Base-by-base conservation (phyloP, 1,139 yeast genomes). In the Citeromyces siamensis region DNA sequence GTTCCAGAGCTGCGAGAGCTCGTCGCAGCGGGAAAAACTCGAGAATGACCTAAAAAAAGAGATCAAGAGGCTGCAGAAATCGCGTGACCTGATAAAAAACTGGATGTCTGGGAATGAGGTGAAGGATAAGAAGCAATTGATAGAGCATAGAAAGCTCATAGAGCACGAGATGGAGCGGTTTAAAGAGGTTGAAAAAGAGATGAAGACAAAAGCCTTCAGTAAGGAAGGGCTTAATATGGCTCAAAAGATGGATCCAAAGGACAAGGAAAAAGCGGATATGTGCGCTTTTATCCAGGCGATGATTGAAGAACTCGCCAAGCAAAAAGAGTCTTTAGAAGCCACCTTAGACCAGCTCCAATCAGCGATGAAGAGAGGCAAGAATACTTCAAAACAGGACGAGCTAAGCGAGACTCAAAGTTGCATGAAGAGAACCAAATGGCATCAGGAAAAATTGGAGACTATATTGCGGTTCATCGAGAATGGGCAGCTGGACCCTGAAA, bases 151-250 rank as follows among this genome's bases (percentile, higher is more conserved):
- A 39, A 71, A 78, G 47, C 64, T 77, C 46, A 90, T 93, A 47
- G 96, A 93, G 57, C 74, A 74, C 34, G 95, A 93, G 40, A 90
- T 90, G 99, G 98, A 93, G 59, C 73, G 90, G 48, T 93, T 93
- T 61, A 93, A 93, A 56, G 90, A 90, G 38, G 83, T 88, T 46
- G 99, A 93, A 56, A 84, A 88, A 61, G 76, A 82, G 47, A 82
- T 86, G 75, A 93, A 93, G 61, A 88, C 95, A 27, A 93, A 93
- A 56, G 96, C 95, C 40, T 93, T 85, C 53, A 80, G 94, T 32
- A 85, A 85, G 53, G 98, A 90, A 59, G 98, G 97, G 1, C 66
- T 90, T 46, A 86, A 82, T 41, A 70, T 79, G 48, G 67, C 72
- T 22, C 72, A 75, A 41, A 66, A 71, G 42, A 61, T 74, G 33